These are phyloP conservation scores for Solanum tarijense DNA, from an alignment of 257 asterid species.

Conservation along the genomic window DNA sequence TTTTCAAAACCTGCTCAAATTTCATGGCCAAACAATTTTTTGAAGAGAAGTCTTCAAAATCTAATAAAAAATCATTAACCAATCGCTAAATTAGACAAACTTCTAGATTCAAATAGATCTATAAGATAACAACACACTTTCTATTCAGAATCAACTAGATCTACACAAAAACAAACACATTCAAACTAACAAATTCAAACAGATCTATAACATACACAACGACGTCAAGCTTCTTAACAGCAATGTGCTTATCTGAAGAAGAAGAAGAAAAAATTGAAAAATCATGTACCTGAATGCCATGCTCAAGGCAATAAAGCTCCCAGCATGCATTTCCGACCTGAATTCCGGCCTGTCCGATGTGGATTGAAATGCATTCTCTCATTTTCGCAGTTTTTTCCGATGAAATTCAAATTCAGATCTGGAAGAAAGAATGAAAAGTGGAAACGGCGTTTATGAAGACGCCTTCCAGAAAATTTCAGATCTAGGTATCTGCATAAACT, in stretches of 20 bases:
- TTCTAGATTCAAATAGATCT: neutral
- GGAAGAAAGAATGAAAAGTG: neutral
- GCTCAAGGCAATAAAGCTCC: constrained; percentile 25
- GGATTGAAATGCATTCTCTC: constrained; percentile 27
- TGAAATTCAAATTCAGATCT: neutral
- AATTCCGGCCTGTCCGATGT: constrained; percentile 22
- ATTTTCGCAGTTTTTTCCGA: neutral
- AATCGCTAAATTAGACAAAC: neutral
- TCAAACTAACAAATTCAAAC: neutral
- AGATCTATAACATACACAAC: neutral
- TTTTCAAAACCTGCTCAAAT: neutral
- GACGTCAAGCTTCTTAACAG: neutral
- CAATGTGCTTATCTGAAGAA: neutral
- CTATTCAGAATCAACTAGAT: neutral
- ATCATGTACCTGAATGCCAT: constrained; percentile 13
- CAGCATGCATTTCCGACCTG: constrained; percentile 25
- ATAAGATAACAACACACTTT: neutral
- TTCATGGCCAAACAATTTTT: neutral
- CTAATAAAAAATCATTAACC: neutral
- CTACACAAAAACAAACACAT: neutral
- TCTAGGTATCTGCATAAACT: neutral
- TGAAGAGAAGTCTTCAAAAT: neutral
- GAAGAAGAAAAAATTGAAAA: neutral
- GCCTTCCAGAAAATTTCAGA: constrained; percentile 5
- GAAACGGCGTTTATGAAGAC: constrained; percentile 25